These are phyloP conservation scores for Rhynchospora pubera DNA, from an alignment of 176 grass and related monocot species.

Conservation along the genomic window DNA sequence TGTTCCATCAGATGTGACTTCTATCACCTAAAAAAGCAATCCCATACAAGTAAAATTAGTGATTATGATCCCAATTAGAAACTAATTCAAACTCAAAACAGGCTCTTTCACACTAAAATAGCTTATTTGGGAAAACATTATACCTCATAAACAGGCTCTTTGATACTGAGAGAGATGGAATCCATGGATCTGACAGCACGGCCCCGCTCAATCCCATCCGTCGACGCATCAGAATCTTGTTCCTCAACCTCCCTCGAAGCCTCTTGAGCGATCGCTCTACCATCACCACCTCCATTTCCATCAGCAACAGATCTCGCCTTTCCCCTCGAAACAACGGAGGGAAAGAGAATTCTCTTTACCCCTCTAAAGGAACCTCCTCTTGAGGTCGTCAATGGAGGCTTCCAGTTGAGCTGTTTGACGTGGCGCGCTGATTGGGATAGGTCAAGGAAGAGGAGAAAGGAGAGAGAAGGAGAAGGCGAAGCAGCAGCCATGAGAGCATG, in stretches of 20 bases:
- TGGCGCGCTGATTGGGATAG: slow-evolving; percentile 26
- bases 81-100: background rate
- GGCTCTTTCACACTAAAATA: background rate
- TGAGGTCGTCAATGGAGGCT: background rate
- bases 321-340: slow-evolving; percentile 13
- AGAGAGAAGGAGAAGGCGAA: slow-evolving; percentile 19
- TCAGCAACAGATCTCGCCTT: slow-evolving; percentile 4
- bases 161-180: slow-evolving; percentile 72
- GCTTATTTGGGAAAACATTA: background rate
- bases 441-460: slow-evolving; percentile 4
- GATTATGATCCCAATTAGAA: background rate
- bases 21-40: slow-evolving; percentile 50
- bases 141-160: slow-evolving; percentile 91
- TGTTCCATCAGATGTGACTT: slow-evolving; percentile 72
- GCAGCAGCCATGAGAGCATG: slow-evolving; percentile 2
- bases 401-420: background rate
- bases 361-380: background rate
- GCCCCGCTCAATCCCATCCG: slow-evolving; percentile 20
- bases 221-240: background rate
- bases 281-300: slow-evolving; percentile 32
- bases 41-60: background rate
- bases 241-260: slow-evolving; percentile 12
- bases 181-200: slow-evolving; percentile 29
- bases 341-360: background rate
- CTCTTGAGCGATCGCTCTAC: slow-evolving; percentile 24